These are phyloP conservation scores for Torulaspora franciscae DNA, from an alignment of 805 yeast species.

Conservation along the genomic window DNA sequence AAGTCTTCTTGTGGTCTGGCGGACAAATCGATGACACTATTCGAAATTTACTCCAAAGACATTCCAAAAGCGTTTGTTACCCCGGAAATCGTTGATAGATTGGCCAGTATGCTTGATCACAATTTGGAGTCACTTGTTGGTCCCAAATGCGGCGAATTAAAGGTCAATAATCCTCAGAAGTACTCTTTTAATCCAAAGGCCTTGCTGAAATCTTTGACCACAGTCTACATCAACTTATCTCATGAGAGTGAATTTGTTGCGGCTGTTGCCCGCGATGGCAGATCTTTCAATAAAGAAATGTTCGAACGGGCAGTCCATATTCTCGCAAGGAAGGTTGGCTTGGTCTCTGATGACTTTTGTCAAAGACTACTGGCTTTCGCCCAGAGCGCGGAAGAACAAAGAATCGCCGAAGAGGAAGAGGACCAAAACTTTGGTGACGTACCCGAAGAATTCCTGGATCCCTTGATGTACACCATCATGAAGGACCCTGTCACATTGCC, in stretches of 20 bases:
- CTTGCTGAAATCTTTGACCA: constrained; percentile 62
- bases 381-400: constrained; percentile 55
- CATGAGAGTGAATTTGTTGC: constrained; percentile 57
- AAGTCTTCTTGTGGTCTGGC: constrained; percentile 76
- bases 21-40: constrained; percentile 73
- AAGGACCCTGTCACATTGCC: constrained; percentile 95
- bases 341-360: constrained; percentile 54
- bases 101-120: constrained; percentile 94
- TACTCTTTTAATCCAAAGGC: constrained; percentile 79
- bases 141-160: constrained; percentile 83
- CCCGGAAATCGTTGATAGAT: constrained; percentile 85
- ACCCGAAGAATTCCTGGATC: constrained; percentile 96
- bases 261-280: constrained; percentile 86
- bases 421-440: constrained; percentile 86
- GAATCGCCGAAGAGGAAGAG: constrained; percentile 66
- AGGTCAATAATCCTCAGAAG: constrained; percentile 76
- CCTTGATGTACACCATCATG: constrained; percentile 93
- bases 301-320: constrained; percentile 70
- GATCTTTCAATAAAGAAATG: constrained; percentile 68
- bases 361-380: constrained; percentile 52
- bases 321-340: constrained; percentile 47
- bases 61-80: constrained; percentile 82
- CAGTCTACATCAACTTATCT: constrained; percentile 70
- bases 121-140: constrained; percentile 92
- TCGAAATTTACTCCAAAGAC: constrained; percentile 76